A percentile compares a stretch with the other conserved stretches of the same genome.
Evolutionary conservation across 768 basidiomycete species (phyloP).

Genomic region (Leccinum disarticulatum): DNA sequence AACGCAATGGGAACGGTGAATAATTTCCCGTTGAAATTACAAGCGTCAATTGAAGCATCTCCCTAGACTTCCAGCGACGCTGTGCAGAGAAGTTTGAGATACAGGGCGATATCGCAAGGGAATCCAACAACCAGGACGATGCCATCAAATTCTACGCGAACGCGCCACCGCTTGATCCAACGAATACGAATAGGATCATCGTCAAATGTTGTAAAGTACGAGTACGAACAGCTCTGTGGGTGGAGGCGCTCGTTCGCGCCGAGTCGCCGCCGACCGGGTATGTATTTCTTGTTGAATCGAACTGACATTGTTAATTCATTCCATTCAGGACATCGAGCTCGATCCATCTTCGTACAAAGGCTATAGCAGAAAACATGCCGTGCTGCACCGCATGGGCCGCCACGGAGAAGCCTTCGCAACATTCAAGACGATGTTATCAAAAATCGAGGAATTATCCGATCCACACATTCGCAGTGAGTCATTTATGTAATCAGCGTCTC

Average conservation of each 20-base stretch:
- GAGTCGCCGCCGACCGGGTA: no score
- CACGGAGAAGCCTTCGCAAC: no score
- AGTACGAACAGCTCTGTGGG: background rate
- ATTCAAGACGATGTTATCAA: no score
- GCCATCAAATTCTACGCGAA: background rate
- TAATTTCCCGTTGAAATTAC: background rate
- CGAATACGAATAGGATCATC: background rate
- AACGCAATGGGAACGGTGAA: conserved; percentile 3
- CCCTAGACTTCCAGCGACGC: background rate
- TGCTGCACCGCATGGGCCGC: no score
- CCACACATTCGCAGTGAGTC: no score
- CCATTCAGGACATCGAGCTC: no score
- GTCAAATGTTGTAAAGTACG: background rate
- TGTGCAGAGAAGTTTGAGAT: background rate
- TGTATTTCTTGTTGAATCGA: no score
- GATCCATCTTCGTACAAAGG: no score
- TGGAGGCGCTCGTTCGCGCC: background rate
- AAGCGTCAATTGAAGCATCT: background rate
- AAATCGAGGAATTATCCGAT: no score
- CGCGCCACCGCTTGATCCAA: background rate
- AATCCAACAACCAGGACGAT: background rate
- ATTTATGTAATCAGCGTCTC: no score
- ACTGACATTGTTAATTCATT: no score
- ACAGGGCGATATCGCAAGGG: background rate
- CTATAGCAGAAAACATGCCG: no score